A percentile compares a stretch with the other conserved stretches of the same genome.
phyloP scores from a whole-genome alignment of 75 land plant genomes.

The Sequoia sempervirens region DNA sequence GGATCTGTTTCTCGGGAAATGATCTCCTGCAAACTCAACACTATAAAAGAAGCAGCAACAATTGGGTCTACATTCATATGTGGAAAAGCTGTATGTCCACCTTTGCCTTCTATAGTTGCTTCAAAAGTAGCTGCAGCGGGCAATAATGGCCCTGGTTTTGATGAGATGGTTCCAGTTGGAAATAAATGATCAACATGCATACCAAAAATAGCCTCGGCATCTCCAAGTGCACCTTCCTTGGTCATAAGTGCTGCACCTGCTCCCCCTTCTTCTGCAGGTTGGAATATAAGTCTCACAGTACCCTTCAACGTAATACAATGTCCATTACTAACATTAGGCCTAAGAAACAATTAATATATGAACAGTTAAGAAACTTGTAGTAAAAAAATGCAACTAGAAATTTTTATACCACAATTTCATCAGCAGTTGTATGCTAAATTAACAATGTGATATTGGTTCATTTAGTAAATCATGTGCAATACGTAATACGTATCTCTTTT shows the following conservation, averaged over 20 bases:
- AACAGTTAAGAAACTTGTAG: background rate
- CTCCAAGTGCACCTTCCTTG: conserved; percentile 61
- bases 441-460: background rate
- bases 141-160: conserved; percentile 43
- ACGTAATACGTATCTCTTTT: background rate
- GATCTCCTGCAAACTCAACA: conserved; percentile 64
- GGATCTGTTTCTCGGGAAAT: conserved; percentile 75
- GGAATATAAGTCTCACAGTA: conserved; percentile 76
- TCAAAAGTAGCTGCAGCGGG: conserved; percentile 46
- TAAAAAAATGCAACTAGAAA: background rate
- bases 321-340: background rate
- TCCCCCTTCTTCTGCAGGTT: conserved; percentile 73
- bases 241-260: conserved; percentile 64
- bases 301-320: conserved; percentile 31
- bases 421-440: background rate
- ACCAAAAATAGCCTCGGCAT: conserved; percentile 56
- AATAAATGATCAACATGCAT: conserved; percentile 47
- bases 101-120: conserved; percentile 46
- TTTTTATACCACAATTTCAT: background rate
- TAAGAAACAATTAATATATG: background rate
- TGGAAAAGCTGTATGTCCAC: conserved; percentile 62
- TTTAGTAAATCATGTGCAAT: background rate
- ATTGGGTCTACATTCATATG: conserved; percentile 52
- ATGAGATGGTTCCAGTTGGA: conserved; percentile 38
- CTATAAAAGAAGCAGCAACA: conserved; percentile 45